These are phyloP conservation scores for Apophysomyces sp. DNA, from an alignment of 371 early-diverging fungal species.

Conservation along the genomic window DNA sequence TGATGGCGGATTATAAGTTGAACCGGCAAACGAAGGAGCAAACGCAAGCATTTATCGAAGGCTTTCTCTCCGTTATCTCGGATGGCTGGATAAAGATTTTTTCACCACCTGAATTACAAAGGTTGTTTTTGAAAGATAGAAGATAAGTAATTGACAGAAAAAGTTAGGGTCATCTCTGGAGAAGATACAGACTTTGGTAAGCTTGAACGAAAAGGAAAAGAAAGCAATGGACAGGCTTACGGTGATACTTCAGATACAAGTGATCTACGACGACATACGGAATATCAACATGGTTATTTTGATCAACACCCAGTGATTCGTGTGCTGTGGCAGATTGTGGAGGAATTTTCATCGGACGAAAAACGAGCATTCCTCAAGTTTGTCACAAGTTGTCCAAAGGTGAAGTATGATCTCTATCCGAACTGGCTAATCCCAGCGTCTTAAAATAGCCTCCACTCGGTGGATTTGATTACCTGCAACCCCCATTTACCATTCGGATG, in stretches of 20 bases:
- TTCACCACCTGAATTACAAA: conserved; percentile 80
- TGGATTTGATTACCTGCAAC: conserved; percentile 80
- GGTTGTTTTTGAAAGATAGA: conserved; percentile 21
- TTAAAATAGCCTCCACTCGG: conserved; percentile 78
- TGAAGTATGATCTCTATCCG: conserved; percentile 7
- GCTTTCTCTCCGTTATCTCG: conserved; percentile 67
- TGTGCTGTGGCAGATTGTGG: conserved; percentile 80
- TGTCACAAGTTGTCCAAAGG: conserved; percentile 81
- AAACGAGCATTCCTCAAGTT: conserved; percentile 79
- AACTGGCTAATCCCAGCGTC: background rate
- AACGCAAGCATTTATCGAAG: conserved; percentile 78
- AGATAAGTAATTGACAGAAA: conserved; percentile 11
- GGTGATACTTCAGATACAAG: conserved; percentile 54
- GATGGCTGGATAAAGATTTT: conserved; percentile 70
- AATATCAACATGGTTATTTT: conserved; percentile 83
- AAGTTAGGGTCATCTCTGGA: conserved; percentile 72
- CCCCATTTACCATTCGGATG: conserved; percentile 71
- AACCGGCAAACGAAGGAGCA: conserved; percentile 78
- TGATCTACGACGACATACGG: conserved; percentile 79
- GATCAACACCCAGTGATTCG: conserved; percentile 74
- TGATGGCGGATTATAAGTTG: conserved; percentile 75
- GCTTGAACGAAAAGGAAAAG: conserved; percentile 1
- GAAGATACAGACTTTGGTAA: conserved; percentile 67
- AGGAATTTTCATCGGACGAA: conserved; percentile 62
- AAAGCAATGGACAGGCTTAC: background rate